phyloP scores from a whole-genome alignment of 345 rosid genomes.

The Viola odorata region DNA sequence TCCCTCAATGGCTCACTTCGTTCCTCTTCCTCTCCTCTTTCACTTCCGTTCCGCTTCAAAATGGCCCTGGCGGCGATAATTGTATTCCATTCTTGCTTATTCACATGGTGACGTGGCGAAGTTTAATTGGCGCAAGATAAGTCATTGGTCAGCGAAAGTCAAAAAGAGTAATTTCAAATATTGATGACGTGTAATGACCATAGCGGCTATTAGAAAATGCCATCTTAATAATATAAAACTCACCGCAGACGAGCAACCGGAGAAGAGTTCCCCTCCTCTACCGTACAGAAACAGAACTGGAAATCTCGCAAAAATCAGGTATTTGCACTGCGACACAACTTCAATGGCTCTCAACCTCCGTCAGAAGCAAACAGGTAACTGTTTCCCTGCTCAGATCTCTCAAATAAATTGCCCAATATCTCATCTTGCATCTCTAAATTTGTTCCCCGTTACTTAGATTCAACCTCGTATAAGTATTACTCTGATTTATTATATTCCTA shows the following conservation, averaged over 20 bases:
- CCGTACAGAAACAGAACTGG: background rate
- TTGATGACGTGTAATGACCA: too few species aligned
- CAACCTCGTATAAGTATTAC: background rate
- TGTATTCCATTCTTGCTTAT: background rate
- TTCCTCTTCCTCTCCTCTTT: background rate
- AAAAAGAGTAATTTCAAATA: too few species aligned
- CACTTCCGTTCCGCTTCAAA: background rate
- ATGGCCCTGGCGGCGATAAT: background rate
- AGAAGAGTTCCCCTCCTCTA: background rate
- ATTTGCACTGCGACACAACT: slow-evolving; percentile 5
- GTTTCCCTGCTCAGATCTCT: background rate
- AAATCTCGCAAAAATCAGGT: background rate
- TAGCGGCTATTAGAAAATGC: too few species aligned
- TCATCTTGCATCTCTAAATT: background rate
- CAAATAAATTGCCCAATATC: background rate
- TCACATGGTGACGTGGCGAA: too few species aligned
- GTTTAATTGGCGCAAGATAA: too few species aligned
- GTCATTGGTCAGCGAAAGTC: too few species aligned
- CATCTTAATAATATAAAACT: too few species aligned
- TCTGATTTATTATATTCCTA: too few species aligned
- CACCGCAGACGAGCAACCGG: background rate
- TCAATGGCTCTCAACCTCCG: slow-evolving; percentile 98
- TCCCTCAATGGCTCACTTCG: too few species aligned
- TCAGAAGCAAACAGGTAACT: slow-evolving; percentile 86
- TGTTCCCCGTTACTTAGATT: background rate